Evolutionary conservation across 768 basidiomycete species (phyloP), one percentile per base, ranked within the genome.

Genomic region (Tricholoma bakamatsutake): DNA sequence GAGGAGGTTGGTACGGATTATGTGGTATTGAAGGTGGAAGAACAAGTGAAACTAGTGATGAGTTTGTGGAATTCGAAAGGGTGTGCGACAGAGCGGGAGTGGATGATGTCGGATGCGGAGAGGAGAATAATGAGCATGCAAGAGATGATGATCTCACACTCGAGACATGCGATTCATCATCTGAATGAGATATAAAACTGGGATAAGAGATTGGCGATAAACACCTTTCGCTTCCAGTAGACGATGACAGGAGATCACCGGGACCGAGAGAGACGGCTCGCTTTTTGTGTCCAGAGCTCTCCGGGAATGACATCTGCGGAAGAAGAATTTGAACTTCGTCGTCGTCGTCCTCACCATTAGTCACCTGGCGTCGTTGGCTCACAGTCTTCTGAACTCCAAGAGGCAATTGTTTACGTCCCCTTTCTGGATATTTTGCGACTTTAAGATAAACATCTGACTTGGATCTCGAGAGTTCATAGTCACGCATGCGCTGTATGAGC

Each of bases 401-500:
- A 27, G 67, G 66, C 15, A 69, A 63, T 31, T 74, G 71, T 62
- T 77, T 78, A 60, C 70, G 75, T 15, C 74, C 74, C 57, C 76
- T 72, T 62, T 69, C 73, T 55, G 74, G 72, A 24, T 69, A 56
- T 18, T 73, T 73, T 50, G 73, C 75, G 53, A 72, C 67, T 42
- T 73, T 74, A 34, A 67, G 67, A 54, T 71, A 68, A 12, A 69
- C 64, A 50, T 66, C 70, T 33, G 71, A 70, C 56, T 71, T 70
- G 35, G 78, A 78, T 54, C 81, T 74, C 24, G 75, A 73, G 49
- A 74, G 69, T 66, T 89, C 87, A 64, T 83, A 85, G 59, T 87
- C 82, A 54, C 84, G 84, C 87, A 90, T 89, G 51, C 84, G 82
- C 54, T 75, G 79, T 11, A 90, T 77, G 48, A 89, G 76, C 6